Base-by-base conservation (phyloP, 2,329 filamentous ascomycete species). In the Metarhizium anisopliae region DNA sequence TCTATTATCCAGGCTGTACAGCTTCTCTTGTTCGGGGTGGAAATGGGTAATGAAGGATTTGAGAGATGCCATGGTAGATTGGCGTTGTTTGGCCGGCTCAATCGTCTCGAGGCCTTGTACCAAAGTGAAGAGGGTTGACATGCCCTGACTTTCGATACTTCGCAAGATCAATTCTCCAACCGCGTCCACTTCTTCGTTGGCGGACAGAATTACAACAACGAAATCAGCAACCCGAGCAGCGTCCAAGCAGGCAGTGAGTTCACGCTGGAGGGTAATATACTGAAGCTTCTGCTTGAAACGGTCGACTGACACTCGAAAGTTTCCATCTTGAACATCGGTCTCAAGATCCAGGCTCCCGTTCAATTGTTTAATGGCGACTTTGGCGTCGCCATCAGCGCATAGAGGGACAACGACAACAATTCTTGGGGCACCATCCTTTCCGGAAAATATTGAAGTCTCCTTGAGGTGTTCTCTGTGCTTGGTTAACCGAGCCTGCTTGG, bases 41-140 rank as follows among this genome's bases (percentile, higher is more conserved):
- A 96, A 99, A 69, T 96, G 93, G 30, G 85, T 90, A 66, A 97
- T 92, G 73, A 89, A 96, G 1, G 90, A 95, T 69, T 91, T 94
- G 55, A 99, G 78, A 2, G 92, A 96, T 51, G 85, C 80, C 51
- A 93, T 74, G 11, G 95, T 83, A 57, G 91, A 86, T 0, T 84
- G 78, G 57, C 86, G 80, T 68, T 87, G 86, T 72, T 96, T 96
- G 8, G 84, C 78, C 0, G 90, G 85, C 62, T 95, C 87, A 43
- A 96, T 76, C 57, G 81, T 82, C 56, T 93, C 86, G 13, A 97
- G 75, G 5, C 85, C 85, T 65, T 95, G 87, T 0, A 95, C 90
- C 13, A 90, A 82, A 0, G 90, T 90, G 65, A 95, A 83, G n/a
- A 95, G 81, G 25, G 91, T 97, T 1, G 93, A 96, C 62, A 99